Evolutionary conservation across 257 asterid genomes (phyloP).

Genomic region (Solanum clarkiae): DNA sequence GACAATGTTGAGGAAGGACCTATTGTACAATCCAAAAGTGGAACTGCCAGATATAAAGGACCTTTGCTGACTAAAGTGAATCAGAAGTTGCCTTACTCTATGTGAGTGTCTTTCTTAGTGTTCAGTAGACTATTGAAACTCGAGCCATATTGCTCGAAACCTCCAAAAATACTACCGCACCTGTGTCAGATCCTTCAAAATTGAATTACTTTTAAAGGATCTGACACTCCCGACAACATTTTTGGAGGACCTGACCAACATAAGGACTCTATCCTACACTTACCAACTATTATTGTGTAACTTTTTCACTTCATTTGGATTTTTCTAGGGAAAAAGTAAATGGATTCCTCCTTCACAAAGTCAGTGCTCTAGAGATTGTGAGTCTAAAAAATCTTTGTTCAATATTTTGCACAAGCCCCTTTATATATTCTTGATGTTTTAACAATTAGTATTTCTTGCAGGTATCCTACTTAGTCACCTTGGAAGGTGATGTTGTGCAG

Average conservation of each 20-base stretch:
- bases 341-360: slow-evolving; percentile 45
- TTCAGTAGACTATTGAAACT: not conserved
- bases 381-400: slow-evolving; percentile 1
- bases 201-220: not conserved
- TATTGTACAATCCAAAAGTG: not conserved
- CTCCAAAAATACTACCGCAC: not conserved
- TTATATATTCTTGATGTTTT: not conserved
- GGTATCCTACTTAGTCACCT: slow-evolving; percentile 34
- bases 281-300: not conserved
- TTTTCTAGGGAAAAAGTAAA: slow-evolving; percentile 19
- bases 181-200: not conserved
- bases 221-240: not conserved
- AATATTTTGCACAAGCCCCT: not conserved
- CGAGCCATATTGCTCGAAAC: not conserved
- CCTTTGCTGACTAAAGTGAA: slow-evolving; percentile 23
- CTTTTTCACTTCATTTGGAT: not conserved
- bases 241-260: not conserved
- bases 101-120: slow-evolving; percentile 18
- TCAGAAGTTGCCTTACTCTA: slow-evolving; percentile 3
- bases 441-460: not conserved
- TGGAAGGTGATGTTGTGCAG: slow-evolving; percentile 40
- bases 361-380: slow-evolving; percentile 46
- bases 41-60: slow-evolving; percentile 11
- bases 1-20: not conserved
- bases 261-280: not conserved